phyloP scores from a whole-genome alignment of 1,139 yeast species.

The Kodamaea sp. region DNA sequence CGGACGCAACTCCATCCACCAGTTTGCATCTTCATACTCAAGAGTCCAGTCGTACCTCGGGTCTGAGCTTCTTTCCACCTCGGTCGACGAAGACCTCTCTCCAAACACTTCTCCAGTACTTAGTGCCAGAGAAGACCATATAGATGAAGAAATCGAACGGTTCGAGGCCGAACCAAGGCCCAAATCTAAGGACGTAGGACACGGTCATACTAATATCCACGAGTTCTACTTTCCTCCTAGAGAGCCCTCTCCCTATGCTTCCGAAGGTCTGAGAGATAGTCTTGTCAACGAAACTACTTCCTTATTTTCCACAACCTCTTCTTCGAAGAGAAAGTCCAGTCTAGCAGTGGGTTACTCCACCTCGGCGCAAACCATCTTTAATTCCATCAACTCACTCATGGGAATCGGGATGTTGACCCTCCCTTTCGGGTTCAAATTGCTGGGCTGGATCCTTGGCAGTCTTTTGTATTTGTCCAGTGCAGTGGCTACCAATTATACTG shows the following conservation, averaged over 20 bases:
- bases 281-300: conserved; percentile 2
- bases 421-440: conserved; percentile 73
- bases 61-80: conserved; percentile 15
- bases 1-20: conserved; percentile 68
- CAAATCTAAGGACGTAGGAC: not conserved
- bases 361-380: conserved; percentile 83
- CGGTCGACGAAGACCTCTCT: conserved; percentile 25
- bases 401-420: conserved; percentile 86
- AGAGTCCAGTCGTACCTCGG: conserved; percentile 68
- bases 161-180: not conserved
- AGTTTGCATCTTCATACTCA: conserved; percentile 76
- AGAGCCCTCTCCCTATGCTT: not conserved
- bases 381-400: conserved; percentile 79
- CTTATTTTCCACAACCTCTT: conserved; percentile 7
- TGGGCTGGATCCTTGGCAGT: conserved; percentile 80
- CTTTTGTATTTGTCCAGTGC: conserved; percentile 58
- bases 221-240: conserved; percentile 10
- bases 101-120: conserved; percentile 25
- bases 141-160: conserved; percentile 4
- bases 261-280: not conserved
- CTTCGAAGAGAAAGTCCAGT: conserved; percentile 1
- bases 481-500: conserved; percentile 64
- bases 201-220: conserved; percentile 3
- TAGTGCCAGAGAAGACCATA: conserved; percentile 5
- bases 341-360: conserved; percentile 45